A percentile compares a stretch with the other conserved stretches of the same genome.
Conservation (phyloP, 345 rosid genomes). For the Citrus reticulata region DNA sequence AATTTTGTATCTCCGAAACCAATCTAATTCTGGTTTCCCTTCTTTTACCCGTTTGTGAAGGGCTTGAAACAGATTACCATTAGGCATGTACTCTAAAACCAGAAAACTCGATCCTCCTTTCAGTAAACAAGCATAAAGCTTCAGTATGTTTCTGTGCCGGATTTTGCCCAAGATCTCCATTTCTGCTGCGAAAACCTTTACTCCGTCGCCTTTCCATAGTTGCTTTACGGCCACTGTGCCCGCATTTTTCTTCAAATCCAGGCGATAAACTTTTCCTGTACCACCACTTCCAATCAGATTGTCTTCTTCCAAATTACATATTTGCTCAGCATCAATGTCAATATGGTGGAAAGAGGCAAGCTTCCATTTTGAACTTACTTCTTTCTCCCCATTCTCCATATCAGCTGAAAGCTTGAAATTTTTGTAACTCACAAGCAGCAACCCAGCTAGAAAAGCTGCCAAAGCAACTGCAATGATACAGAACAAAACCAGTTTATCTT, state of each 20-base stretch:
- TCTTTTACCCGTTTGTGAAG: slow-evolving; percentile 52
- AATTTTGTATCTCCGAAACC: slow-evolving; percentile 68
- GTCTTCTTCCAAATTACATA: slow-evolving; percentile 55
- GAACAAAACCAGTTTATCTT: slow-evolving; percentile 35
- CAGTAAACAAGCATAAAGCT: slow-evolving; percentile 67
- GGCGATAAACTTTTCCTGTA: slow-evolving; percentile 79
- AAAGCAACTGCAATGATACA: slow-evolving; percentile 40
- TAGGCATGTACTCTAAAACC: slow-evolving; percentile 81
- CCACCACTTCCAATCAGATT: slow-evolving; percentile 79
- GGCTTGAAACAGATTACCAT: slow-evolving; percentile 70
- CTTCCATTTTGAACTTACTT: slow-evolving; percentile 43
- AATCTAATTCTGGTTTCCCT: slow-evolving; percentile 51
- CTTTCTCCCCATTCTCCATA: slow-evolving; percentile 23
- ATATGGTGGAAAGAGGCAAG: slow-evolving; percentile 62
- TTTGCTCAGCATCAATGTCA: slow-evolving; percentile 73
- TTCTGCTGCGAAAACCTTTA: slow-evolving; percentile 60
- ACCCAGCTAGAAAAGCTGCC: slow-evolving; percentile 37
- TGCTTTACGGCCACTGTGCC: slow-evolving; percentile 77
- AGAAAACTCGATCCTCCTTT: slow-evolving; percentile 61
- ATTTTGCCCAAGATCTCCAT: slow-evolving; percentile 79
- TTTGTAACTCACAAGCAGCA: slow-evolving; percentile 50
- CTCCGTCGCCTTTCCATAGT: slow-evolving; percentile 47
- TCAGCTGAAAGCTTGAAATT: slow-evolving; percentile 38
- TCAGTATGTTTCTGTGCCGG: slow-evolving; percentile 74
- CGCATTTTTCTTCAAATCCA: slow-evolving; percentile 61